Evolutionary conservation across 768 basidiomycete genomes (phyloP), one percentile per base, ranked within the genome.

Genomic region (Ramaria sp.): DNA sequence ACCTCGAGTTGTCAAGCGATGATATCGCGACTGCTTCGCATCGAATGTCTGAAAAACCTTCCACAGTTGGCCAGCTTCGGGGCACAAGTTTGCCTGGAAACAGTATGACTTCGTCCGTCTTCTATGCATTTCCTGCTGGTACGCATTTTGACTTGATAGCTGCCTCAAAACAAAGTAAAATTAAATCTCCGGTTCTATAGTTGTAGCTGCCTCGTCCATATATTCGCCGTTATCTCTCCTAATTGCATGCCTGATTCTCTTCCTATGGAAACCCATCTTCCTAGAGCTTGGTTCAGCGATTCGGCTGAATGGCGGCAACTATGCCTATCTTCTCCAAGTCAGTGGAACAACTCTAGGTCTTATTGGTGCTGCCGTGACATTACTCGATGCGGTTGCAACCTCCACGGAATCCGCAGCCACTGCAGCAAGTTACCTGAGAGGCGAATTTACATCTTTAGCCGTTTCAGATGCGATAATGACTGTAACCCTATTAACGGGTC

Each of bases 221-320:
- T 5, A 41, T 44, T 85, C 84, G 1, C 84, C 85, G 0, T 75
- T 88, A 39, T 79, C 84, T 7, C 68, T 88, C 55, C 73, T 83
- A 36, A 61, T 82, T 24, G 82, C 86, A 0, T 78, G 79, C 0
- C 64, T 80, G 28, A 72, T 82, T 1, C 62, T 85, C 3, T 83
- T 82, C 60, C 62, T 88, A 22, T 88, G 83, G 82, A 77, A 83
- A 12, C 85, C 85, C 2, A 74, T 88, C 44, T 80, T 89, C 77
- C 74, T 78, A 58, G 86, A 88, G 62, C 66, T 89, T 8, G 83
- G 75, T 0, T 79, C 81, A 3, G 83, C 85, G 2, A 65, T 88
- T 1, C 81, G 83, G 0, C 73, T 86, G 9, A 78, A 73, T 53
- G 86, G 86, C 0, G 83, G 82, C 7, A 84, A 82, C 3, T 88